Base-by-base conservation (phyloP, 108 stramenopile genomes). In the Bacterosira constricta region DNA sequence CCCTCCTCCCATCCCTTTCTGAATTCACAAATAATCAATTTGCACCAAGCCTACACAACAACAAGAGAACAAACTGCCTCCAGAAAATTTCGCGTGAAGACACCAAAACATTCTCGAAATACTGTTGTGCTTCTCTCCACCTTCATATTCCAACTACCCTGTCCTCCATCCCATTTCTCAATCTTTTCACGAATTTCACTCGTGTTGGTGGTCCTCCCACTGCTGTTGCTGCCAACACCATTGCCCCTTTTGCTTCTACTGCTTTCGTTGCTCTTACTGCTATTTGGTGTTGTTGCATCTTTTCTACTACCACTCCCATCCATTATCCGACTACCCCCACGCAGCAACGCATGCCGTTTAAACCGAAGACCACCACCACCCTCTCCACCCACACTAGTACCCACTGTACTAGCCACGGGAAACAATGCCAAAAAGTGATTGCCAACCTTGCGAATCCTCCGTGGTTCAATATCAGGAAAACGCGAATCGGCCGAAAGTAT, bases 371-470 rank as follows among this genome's bases (percentile, higher is more conserved):
- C 3, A 52, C 1, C 23, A 1, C 27, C 8, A 42, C 41, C 2
- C 0, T 42, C 51, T 29, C 6, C 6, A 6, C 3, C 51, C 26
- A 10, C 27, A 6, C 1, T 1, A 11, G 29, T 9, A 52, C 4
- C 4, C 12, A 26, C 0, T 13, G 26, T 52, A 25, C 3, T 13
- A 31, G 57, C n/a, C n/a, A 59, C 73, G 18, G 77, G 77, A 50
- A 79, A 79, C 47, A 90, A 59, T 10, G 81, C 81, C 51, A 90
- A 55, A 56, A 90, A 90, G 75, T 90, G 89, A 76, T 90, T 89
- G 27, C 89, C 89, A 15, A 39, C 36, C 15, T 46, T 50, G 1
- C 45, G 32, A 1, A 49, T 31, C 38, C 71, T 55, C 21, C 49
- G 30, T 25, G 69, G 73, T 56, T 77, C 51, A 12, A 89, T 49